Base-by-base conservation (phyloP, 176 grass and related monocot species). In the Saccharum officinarum region DNA sequence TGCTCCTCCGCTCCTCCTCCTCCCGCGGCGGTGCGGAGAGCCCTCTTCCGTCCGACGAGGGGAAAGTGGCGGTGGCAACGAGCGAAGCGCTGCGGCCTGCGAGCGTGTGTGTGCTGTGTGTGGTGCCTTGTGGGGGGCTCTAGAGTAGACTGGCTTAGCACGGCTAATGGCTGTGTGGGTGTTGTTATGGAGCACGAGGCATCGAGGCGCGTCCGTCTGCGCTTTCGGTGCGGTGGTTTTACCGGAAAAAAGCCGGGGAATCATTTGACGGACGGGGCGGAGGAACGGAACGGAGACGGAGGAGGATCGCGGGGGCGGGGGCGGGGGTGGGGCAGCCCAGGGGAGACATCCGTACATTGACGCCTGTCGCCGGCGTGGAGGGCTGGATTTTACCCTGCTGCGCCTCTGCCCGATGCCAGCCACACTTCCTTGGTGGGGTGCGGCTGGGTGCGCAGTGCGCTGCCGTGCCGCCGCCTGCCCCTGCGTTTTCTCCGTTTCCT, bases 341-440 rank as follows among this genome's bases (percentile, higher is more conserved):
- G 28, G 86, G 94, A 52, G 80, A 90, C 85, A 85, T 90, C 92
- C 94, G 94, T 97, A 97, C 92, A 67, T 88, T 89, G 92, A 94
- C 89, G 89, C 64, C 77, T 92, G 94, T 90, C 85, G 80, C 82
- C 85, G 94, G 85, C 87, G 94, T 88, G 92, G 81, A 88, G 23
- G 77, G 73, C 86, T 87, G 79, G 62, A 90, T 85, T 89, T 91
- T 81, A 81, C 66, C 34, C 75, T 26, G 73, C 38, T 6, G 38
- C 68, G 8, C 20, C 8, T 57, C 54, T 22, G 54, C 15, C 47
- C 13, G 10, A 4, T 52, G 18, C 52, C 52, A 22, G 52, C 50
- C 17, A 54, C 47, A 20, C 84, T 83, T 49, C 45, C 45, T 10
- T 73, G 71, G 73, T 67, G 55, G 47, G 63, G 79, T 33, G 36